Conservation (phyloP, 1,284 basidiomycete species). For the Mycena sp. region DNA sequence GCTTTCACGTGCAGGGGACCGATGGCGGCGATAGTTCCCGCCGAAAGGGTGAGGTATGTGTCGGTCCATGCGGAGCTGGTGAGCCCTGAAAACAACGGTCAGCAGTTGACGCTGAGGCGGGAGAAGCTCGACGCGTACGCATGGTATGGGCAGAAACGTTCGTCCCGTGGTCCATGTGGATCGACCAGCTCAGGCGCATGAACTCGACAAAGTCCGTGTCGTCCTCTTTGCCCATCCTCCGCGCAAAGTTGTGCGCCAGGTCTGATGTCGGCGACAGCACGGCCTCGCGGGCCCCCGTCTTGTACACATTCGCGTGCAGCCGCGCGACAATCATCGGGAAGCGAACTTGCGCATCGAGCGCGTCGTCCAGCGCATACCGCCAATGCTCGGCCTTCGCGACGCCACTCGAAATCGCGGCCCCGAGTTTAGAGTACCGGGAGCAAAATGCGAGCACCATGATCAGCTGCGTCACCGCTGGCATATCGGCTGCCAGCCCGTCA, state of each 20-base stretch:
- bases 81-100: background rate
- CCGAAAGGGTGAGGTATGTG: background rate
- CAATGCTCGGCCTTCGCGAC: background rate
- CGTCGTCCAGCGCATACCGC: slow-evolving; percentile 8
- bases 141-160: slow-evolving; percentile 2
- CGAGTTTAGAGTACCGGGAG: slow-evolving; percentile 2
- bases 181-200: slow-evolving; percentile 6
- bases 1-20: slow-evolving; percentile 12
- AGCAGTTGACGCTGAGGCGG: background rate
- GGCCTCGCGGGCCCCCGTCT: background rate
- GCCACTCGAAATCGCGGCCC: background rate
- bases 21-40: background rate
- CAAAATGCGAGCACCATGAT: slow-evolving; percentile 8
- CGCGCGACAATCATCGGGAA: slow-evolving; percentile 5
- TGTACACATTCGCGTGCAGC: background rate
- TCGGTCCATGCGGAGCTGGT: slow-evolving; percentile 12
- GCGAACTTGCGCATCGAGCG: background rate
- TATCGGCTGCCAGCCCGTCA: background rate
- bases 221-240: background rate
- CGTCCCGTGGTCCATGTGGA: slow-evolving; percentile 10
- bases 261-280: background rate
- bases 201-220: slow-evolving; percentile 11
- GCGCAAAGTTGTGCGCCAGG: slow-evolving; percentile 12
- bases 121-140: background rate
- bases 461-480: background rate